phyloP scores from a whole-genome alignment of 179 eudicot species.

The Drosera spatulata region DNA sequence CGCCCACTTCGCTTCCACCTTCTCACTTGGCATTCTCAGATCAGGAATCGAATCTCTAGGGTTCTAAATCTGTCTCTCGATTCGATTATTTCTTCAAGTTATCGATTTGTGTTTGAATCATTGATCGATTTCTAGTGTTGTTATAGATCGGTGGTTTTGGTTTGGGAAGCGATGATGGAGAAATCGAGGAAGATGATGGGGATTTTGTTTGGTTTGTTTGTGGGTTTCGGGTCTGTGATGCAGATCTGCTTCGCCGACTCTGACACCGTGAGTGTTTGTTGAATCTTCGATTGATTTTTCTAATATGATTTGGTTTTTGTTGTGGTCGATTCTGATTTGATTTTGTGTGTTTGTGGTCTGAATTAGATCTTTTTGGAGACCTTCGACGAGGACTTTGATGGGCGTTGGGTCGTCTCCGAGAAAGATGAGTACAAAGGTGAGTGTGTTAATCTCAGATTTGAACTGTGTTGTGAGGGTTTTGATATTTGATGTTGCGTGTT shows the following conservation, averaged over 20 bases:
- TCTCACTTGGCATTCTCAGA: too few relatives aligned
- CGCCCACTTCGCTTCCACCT: neutral
- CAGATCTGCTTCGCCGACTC: slow-evolving; percentile 48
- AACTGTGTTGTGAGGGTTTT: too few relatives aligned
- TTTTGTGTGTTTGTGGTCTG: neutral
- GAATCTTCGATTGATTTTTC: neutral
- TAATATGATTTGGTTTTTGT: neutral
- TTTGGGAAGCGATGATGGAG: slow-evolving; percentile 13
- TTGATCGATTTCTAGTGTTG: too few relatives aligned
- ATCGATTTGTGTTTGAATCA: too few relatives aligned
- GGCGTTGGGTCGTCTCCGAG: slow-evolving; percentile 72
- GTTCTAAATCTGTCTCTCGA: too few relatives aligned
- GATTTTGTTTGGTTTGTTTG: slow-evolving; percentile 16
- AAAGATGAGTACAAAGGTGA: slow-evolving; percentile 68
- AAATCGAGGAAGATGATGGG: slow-evolving; percentile 21
- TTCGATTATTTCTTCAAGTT: too few relatives aligned
- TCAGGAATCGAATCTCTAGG: too few relatives aligned
- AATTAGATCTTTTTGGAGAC: slow-evolving; percentile 64
- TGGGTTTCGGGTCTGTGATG: slow-evolving; percentile 26
- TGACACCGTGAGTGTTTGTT: slow-evolving; percentile 23
- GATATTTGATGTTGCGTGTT: too few relatives aligned
- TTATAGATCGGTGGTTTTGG: too few relatives aligned
- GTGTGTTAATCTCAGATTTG: too few relatives aligned
- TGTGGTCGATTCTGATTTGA: slow-evolving; percentile 1
- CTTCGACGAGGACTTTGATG: slow-evolving; percentile 72